Conservation (phyloP, 169 alveolate genomes). For the Plasmodium adleri region DNA sequence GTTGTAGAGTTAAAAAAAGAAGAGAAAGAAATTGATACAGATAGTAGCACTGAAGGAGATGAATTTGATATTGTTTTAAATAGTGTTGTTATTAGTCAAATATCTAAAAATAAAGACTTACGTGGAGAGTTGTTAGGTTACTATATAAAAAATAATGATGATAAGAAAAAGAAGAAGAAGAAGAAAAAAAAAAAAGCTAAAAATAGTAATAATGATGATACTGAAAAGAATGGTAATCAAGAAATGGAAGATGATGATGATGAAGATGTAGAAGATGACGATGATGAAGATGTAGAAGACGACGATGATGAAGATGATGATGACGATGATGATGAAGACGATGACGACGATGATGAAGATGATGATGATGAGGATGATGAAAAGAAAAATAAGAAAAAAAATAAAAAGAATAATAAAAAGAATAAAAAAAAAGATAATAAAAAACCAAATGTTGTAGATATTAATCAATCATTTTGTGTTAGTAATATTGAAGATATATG, state of each 20-base stretch:
- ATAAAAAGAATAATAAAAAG: conserved; percentile 22
- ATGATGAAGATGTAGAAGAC: not conserved
- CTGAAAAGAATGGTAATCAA: not conserved
- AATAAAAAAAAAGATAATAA: conserved; percentile 50
- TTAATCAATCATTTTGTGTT: conserved; percentile 73
- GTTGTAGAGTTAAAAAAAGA: conserved; percentile 17
- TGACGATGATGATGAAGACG: conserved; percentile 18
- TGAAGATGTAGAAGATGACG: not conserved
- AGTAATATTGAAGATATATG: conserved; percentile 74
- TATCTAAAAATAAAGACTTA: conserved; percentile 56
- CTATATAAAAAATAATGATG: conserved; percentile 48
- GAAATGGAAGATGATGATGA: not conserved
- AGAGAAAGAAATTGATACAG: conserved; percentile 40
- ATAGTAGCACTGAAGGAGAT: conserved; percentile 51
- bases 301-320: conserved; percentile 11
- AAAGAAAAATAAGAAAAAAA: not conserved
- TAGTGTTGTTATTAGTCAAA: conserved; percentile 72
- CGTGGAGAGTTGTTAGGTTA: conserved; percentile 74
- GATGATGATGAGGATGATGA: not conserved
- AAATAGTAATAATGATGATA: conserved; percentile 23
- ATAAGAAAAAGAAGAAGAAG: conserved; percentile 30
- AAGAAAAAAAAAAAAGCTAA: conserved; percentile 31
- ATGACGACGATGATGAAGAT: conserved; percentile 21
- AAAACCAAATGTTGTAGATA: conserved; percentile 53
- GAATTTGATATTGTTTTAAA: conserved; percentile 71